These are phyloP conservation scores for Aureobasidium sp. DNA, from an alignment of 2,329 filamentous ascomycete genomes.

Conservation along the genomic window DNA sequence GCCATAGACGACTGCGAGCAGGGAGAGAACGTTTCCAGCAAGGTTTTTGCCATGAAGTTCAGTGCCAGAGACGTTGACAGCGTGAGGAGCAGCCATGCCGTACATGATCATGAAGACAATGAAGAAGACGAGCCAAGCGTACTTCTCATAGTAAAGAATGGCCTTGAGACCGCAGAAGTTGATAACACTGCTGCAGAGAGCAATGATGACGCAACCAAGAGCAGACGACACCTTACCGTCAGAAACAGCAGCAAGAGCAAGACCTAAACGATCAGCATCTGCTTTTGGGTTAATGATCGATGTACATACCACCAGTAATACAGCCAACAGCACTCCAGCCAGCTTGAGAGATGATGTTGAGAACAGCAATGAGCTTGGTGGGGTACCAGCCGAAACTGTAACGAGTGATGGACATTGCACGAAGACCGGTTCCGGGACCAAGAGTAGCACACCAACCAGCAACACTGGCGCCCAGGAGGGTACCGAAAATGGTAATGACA, in stretches of 20 bases:
- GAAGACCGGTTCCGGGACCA: conserved; percentile 28
- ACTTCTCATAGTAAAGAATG: conserved; percentile 41
- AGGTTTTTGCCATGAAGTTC: conserved; percentile 22
- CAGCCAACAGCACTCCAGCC: conserved; percentile 35
- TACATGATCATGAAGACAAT: conserved; percentile 41
- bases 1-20: conserved; percentile 31
- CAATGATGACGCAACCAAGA: conserved; percentile 37
- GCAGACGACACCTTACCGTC: conserved; percentile 35
- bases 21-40: conserved; percentile 21
- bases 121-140: conserved; percentile 41
- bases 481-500: conserved; percentile 24
- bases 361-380: conserved; percentile 38
- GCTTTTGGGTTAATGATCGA: background rate
- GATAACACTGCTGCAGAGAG: conserved; percentile 28
- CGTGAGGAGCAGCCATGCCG: conserved; percentile 36
- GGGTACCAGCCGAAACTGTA: conserved; percentile 45
- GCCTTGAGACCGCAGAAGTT: conserved; percentile 34
- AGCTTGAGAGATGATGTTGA: conserved; percentile 40
- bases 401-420: conserved; percentile 36
- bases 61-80: conserved; percentile 29
- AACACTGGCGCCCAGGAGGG: conserved; percentile 24
- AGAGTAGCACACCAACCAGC: conserved; percentile 27
- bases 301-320: conserved; percentile 30
- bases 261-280: conserved; percentile 12
- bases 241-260: conserved; percentile 33